Base-by-base conservation (phyloP, 1,284 basidiomycete genomes). In the Ustilago nuda region DNA sequence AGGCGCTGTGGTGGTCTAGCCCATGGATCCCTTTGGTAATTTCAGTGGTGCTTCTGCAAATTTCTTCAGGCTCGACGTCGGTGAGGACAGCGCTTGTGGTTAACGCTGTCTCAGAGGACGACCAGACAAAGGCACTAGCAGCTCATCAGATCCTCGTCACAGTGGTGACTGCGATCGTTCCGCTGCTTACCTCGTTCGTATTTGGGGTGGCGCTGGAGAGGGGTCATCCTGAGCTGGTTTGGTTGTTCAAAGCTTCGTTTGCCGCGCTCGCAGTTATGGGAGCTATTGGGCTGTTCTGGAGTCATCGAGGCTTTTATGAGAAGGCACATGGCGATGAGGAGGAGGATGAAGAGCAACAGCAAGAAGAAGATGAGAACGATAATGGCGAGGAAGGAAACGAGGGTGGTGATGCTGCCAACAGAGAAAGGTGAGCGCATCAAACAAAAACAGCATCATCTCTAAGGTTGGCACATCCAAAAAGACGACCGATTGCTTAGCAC, bases 91-190 rank as follows among this genome's bases (percentile, higher is more conserved):
- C 81, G 4, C 51, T 82, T 43, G 66, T 82, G 33, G 81, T 82
- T 7, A 81, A 81, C 52, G 75, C 77, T 0, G 79, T 81, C 4
- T 66, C 76, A 1, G 73, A 78, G 36, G 66, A 76, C 7, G 68
- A 79, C 19, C 79, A 82, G 66, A 74, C 73, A 4, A 75, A 77
- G 37, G 79, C 81, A 17, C 51, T 82, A 12, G 79, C 79, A 39
- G 81, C 81, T 0, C 79, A 81, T 50, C 81, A 82, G 66, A 79
- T 82, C 11, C 60, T 82, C 2, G 76, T 77, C n/a, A 82, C 79
- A 3, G 61, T 67, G 12, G 77, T 81, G 8, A 71, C 73, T 11
- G 79, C 81, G 3, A 54, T 77, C n/a, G 71, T 81, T 15, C 81
- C 81, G 15, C 61, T 81, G 36, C 56, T 81, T 17, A 81, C 79